Base-by-base conservation (phyloP, 768 basidiomycete species). In the Rhodotorula babjevae region DNA sequence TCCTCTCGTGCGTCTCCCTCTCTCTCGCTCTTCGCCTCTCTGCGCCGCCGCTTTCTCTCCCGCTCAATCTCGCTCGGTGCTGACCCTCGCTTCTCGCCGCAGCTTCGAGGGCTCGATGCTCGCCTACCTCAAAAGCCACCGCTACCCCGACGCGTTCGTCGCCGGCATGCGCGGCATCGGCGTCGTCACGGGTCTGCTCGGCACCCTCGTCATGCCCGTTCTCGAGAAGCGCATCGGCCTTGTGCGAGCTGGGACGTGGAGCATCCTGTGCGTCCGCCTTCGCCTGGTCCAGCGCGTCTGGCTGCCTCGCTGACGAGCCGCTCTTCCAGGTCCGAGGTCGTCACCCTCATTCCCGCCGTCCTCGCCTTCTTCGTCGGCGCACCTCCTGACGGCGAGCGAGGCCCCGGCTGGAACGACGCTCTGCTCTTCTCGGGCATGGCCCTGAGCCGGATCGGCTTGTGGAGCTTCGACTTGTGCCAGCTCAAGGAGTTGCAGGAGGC, bases 71-170 rank as follows among this genome's bases (percentile, higher is more conserved):
- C n/a, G n/a, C n/a, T n/a, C n/a, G n/a, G n/a, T n/a, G 53, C 55
- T 36, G 29, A 55, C 25, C 9, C 11, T 55, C 21, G 3, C 55
- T 16, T 8, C 31, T 9, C 5, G 7, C 10, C n/a, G 53, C 61
- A 81, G 81, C 36, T 86, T 86, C 73, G 86, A 87, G 73, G 85
- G 85, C 12, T 85, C 82, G 4, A 84, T 87, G 84, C 78, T 87
- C 31, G 79, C 82, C 1, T 87, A 83, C 77, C 81, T 87, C 46
- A 86, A 86, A 73, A 79, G 82, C 0, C 82, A 82, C 61, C 71
- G 79, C 25, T 86, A 83, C 73, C 79, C 80, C 3, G 85, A 87
- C 69, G 78, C 82, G 0, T 85, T 86, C 76, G 79, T 86, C 40
- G 85, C 85, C 0, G 84, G 82, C 0, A 85, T 85, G 84, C 80